Base-by-base conservation (phyloP, 805 yeast genomes). In the Yarrowia sp. region DNA sequence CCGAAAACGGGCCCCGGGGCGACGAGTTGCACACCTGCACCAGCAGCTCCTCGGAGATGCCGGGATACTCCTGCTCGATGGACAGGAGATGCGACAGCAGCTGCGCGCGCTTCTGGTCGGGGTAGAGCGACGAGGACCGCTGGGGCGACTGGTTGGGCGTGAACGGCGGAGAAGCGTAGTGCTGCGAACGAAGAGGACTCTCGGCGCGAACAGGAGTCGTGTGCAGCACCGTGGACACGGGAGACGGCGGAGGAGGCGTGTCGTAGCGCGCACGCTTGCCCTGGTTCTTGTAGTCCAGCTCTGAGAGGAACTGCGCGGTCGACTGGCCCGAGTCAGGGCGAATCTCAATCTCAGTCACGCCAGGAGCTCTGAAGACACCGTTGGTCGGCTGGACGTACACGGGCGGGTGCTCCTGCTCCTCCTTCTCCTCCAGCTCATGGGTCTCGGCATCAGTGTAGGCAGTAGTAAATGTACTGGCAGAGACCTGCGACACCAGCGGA, bases 61-160 rank as follows among this genome's bases (percentile, higher is more conserved):
- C 58, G 10, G 58, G 58, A 13, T 33, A 51, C 42, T 51, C 58
- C 66, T 51, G 41, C 42, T 51, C 58, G 13, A 51, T 51, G 2
- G 58, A 51, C 22, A 51, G 4, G 32, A 51, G 58, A 12, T 51
- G 58, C 10, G 42, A 33, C 4, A 51, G 58, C 3, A 51, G 58
- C 42, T 51, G 41, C 1, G 58, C 58, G 10, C 58, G 58, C 6
- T 21, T 27, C 27, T 32, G 55, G 22, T 51, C 58, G 3, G 58
- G 58, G 13, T 13, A 35, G 10, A 47, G 39, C 14, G 31, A 21
- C 6, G 56, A 22, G 4, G 56, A 32, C 3, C 56, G 56, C 27
- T 21, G 39, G 10, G 56, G 56, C 6, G 39, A 31, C 5, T 8
- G 31, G 18, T 24, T 47, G 10, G 56, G 56, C 7, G 56, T 31